Base-by-base conservation (phyloP, 192 early-diverging fungal genomes). In the Coemansia sp. region DNA sequence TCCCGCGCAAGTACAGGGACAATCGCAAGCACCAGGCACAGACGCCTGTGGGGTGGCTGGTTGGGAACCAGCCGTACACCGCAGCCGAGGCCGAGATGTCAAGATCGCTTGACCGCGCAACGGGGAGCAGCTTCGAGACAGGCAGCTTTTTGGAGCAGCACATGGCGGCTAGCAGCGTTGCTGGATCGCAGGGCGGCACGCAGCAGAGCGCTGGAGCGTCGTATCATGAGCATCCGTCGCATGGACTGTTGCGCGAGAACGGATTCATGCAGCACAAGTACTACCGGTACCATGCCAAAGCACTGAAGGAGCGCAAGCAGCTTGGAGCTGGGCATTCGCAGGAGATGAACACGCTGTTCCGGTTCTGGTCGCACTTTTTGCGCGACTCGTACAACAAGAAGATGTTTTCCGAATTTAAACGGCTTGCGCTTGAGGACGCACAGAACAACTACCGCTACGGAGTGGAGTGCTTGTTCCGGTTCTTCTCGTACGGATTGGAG, bases 211-310 rank as follows among this genome's bases (percentile, higher is more conserved):
- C 56, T 0, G 70, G 61, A 11, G 19, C 59, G 22, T 81, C 86
- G 43, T 83, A 87, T 50, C 87, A 90, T 44, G 89, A 94, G 85
- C 96, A 98, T 76, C 96, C 96, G 3, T 90, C 88, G 54, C 95
- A 97, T 75, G 94, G 95, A 73, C 85, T 98, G 19, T 80, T 98
- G 78, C 92, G 91, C 63, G 96, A 98, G 83, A 94, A 95, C 76
- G 96, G 96, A n/a, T 98, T 96, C 71, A 85, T 97, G 64, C 94
- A 98, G 85, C 93, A 96, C 82, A 97, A 94, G 76, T 98, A 98
- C 79, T 87, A 90, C 74, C 92, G 95, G 77, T 98, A 94, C 84
- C 93, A 93, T 69, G 90, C 89, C 64, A 93, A 94, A 85, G 96
- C 96, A 40, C 81, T 97, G 49, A 90, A 89, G 71, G 96, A 98